These are phyloP conservation scores for Pythium sukuiense DNA, from an alignment of 352 stramenopile genomes.

Conservation along the genomic window DNA sequence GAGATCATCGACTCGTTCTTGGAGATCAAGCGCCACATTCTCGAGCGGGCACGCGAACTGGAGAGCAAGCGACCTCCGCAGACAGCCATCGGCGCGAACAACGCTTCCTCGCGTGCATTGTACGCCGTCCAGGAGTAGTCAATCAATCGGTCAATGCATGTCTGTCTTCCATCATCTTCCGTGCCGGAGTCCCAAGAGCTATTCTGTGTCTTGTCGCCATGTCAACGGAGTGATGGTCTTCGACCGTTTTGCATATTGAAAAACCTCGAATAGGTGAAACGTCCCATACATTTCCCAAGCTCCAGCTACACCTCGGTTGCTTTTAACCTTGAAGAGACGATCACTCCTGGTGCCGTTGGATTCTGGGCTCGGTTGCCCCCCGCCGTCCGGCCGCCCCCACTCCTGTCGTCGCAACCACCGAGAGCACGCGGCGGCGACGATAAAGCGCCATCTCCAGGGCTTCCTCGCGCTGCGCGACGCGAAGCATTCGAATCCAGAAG, in stretches of 20 bases:
- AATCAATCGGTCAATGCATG: neutral
- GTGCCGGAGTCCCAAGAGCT: neutral
- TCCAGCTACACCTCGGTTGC: constrained; percentile 5
- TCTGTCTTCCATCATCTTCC: neutral
- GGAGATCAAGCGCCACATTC: constrained; percentile 86
- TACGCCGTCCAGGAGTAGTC: constrained; percentile 25
- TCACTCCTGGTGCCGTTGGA: constrained; percentile 29
- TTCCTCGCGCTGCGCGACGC: neutral
- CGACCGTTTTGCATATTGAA: constrained; percentile 22
- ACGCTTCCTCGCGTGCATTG: constrained; percentile 10
- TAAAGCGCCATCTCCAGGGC: neutral
- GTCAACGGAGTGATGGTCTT: constrained; percentile 27
- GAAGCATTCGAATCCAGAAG: neutral
- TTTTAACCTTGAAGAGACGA: constrained; percentile 34
- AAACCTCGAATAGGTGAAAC: constrained; percentile 29
- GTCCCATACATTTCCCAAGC: constrained; percentile 16
- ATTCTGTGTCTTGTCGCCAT: neutral
- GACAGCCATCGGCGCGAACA: constrained; percentile 4
- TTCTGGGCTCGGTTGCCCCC: constrained; percentile 16
- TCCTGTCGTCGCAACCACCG: constrained; percentile 19
- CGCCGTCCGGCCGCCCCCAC: neutral
- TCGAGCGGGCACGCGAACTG: constrained; percentile 62
- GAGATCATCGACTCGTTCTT: constrained; percentile 88
- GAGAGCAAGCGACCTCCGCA: constrained; percentile 28
- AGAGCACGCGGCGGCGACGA: constrained; percentile 4